Conservation (phyloP, 495 filamentous ascomycete species). For the Poronia punctata region DNA sequence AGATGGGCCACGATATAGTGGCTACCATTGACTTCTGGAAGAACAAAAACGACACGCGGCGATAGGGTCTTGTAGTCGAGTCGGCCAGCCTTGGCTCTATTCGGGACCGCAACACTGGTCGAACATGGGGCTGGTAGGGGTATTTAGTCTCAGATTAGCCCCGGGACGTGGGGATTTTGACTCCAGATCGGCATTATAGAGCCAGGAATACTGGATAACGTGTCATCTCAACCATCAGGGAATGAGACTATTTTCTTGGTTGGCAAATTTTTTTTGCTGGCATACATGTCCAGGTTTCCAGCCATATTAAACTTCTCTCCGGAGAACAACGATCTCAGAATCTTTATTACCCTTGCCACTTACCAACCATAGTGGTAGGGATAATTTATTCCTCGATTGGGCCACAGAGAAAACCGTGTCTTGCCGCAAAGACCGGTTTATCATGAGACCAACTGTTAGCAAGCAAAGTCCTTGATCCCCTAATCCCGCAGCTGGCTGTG, state of each 20-base stretch:
- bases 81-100: no score
- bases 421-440: background rate
- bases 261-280: slow-evolving; percentile 5
- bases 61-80: background rate
- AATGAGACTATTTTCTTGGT: slow-evolving; percentile 7
- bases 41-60: slow-evolving; percentile 36
- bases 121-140: slow-evolving; percentile 4
- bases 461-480: background rate
- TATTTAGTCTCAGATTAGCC: slow-evolving; percentile 3
- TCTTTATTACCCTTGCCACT: background rate
- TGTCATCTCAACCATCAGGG: slow-evolving; percentile 10
- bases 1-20: slow-evolving; percentile 87
- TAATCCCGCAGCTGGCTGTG: slow-evolving; percentile 11
- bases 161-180: background rate
- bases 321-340: slow-evolving; percentile 1
- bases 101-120: background rate
- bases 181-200: slow-evolving; percentile 8
- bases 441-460: background rate
- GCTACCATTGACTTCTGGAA: slow-evolving; percentile 97
- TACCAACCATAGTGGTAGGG: no score
- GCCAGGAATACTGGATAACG: slow-evolving; percentile 13
- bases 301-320: slow-evolving; percentile 3
- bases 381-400: no score
- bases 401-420: background rate
- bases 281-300: no score